Conservation (phyloP, 176 grass and related monocot genomes). For the Puya raimondii region DNA sequence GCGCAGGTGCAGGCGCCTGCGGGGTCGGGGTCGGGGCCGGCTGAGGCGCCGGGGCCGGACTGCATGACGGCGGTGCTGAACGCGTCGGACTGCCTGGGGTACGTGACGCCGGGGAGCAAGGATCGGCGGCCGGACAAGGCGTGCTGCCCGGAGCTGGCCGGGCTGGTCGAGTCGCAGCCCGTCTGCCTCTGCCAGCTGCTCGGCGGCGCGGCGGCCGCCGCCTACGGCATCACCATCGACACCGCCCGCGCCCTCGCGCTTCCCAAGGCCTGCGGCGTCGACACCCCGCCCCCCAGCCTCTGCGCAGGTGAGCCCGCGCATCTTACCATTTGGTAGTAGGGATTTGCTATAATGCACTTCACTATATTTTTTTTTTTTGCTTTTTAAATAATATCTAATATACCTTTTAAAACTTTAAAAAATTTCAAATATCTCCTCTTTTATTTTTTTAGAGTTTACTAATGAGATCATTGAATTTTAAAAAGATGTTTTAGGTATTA, state of each 20-base stretch:
- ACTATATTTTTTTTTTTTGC: neutral
- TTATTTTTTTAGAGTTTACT: neutral
- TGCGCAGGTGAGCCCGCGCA: conserved; percentile 37
- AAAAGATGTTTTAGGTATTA: too few relatives aligned
- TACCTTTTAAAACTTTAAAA: too few relatives aligned
- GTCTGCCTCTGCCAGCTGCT: conserved; percentile 84
- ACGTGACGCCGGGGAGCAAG: conserved; percentile 63
- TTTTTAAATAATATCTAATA: neutral
- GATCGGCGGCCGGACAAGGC: conserved; percentile 40
- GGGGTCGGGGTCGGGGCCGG: conserved; percentile 14
- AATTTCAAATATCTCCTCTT: too few relatives aligned
- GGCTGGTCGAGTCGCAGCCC: conserved; percentile 58
- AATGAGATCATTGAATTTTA: too few relatives aligned
- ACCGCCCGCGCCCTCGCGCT: conserved; percentile 60
- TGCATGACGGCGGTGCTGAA: conserved; percentile 58
- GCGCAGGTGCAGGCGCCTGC: conserved; percentile 21
- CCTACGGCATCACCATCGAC: conserved; percentile 68
- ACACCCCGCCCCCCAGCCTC: conserved; percentile 44
- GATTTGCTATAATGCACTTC: neutral
- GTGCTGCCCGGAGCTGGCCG: conserved; percentile 87
- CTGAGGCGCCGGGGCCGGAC: neutral
- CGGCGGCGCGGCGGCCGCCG: conserved; percentile 34
- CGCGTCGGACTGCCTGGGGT: conserved; percentile 69
- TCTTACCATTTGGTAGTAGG: neutral
- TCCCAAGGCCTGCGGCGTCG: conserved; percentile 58